Base-by-base conservation (phyloP, 2,329 filamentous ascomycete genomes). In the Scytalidium lignicola region DNA sequence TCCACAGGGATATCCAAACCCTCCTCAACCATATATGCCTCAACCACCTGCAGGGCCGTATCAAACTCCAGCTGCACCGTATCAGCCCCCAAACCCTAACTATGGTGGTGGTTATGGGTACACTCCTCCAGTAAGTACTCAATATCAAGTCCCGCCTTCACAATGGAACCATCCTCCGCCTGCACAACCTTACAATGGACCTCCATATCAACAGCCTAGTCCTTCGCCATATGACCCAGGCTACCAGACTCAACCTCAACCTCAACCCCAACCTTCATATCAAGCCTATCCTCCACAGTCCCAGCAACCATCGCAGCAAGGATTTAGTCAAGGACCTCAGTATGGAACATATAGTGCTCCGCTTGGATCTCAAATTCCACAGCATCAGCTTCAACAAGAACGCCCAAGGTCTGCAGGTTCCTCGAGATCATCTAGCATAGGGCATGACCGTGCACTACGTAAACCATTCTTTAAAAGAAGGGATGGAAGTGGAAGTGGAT, bases 11-110 rank as follows among this genome's bases (percentile, higher is more conserved):
- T 57, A 55, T 45, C 53, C 52, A 44, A 41, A 43, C 13, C 49
- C 52, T 39, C 42, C 48, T 22, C 56, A 57, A 15, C 55, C 55
- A 29, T 59, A 55, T 44, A 43, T 43, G 17, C 47, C 57, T 44
- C 49, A 51, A 12, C 51, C 53, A n/a, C 28, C 47, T n/a, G 28
- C 48, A 15, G 40, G 21, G 15, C 51, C 54, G 28, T 62, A 58
- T 45, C 60, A 58, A 43, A 41, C 50, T 42, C 53, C 53, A 9
- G 46, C 32, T 19, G 45, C n/a, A 40, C 39, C 37, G 10, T 58
- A 58, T 40, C 44, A 51, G 47, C 47, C 50, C 15, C 52, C 49
- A n/a, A 50, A 51, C 44, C 17, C n/a, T 43, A 40, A 51, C 15
- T 58, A 55, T 51, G 46, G 45, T 43, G 46, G 48, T 43, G 22